Evolutionary conservation across 164 flowering plant species (phyloP), one percentile per base, ranked within the genome.

Genomic region (Stephania cephalantha): DNA sequence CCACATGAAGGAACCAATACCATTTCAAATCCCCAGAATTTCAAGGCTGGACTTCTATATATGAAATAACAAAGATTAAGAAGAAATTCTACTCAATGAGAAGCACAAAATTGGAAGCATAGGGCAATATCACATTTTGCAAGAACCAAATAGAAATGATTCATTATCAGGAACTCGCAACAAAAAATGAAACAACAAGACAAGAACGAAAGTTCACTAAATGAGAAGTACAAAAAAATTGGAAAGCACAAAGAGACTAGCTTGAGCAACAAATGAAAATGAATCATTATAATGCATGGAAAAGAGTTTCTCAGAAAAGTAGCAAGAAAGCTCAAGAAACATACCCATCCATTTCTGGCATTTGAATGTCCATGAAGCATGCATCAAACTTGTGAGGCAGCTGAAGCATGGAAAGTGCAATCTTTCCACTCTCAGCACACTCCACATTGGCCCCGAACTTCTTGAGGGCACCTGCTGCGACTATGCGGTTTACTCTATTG

Each of bases 291-390:
- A 9, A 58, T 58, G 18, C 6, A 45, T 0, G 22, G 45, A 20
- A 10, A 44, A 61, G 2, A 69, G 31, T 45, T 31, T 45, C 31
- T 2, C 63, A 70, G 63, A 58, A 25, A 46, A 25, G 46, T 46
- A 70, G 20, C 0, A 30, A 1, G 22, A 58, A 46, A 72, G 50
- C 9, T 48, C 44, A 30, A 17, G 13, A 46, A 3, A 80, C 92
- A 64, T 86, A 94, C 97, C 98, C 98, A 75, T 94, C 98, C 98
- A 94, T 94, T 82, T 92, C 97, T 10, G 98, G 98, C 98, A 94
- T 94, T 77, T 94, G 98, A 83, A 94, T 90, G 79, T 94, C 98
- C 98, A 94, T 94, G 87, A 94, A 94, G 87, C 98, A 94, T 15
- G 98, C 98, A 83, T 91, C 97, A 76, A 90, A 94, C 58, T 73